phyloP scores from a whole-genome alignment of 1,139 yeast genomes.

The Pichia sp. region DNA sequence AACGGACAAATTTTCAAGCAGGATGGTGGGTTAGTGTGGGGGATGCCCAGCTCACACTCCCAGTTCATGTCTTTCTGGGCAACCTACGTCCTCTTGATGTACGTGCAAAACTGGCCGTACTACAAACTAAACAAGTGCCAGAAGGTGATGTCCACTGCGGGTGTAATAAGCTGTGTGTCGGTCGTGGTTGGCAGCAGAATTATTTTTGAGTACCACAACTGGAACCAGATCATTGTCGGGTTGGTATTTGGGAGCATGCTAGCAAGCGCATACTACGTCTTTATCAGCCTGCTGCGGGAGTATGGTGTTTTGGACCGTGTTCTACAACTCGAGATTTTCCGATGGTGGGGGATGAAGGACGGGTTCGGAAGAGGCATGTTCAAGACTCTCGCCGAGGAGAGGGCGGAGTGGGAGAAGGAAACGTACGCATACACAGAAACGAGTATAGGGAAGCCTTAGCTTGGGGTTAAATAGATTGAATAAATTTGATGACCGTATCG shows the following conservation, averaged over 20 bases:
- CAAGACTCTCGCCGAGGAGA: slow-evolving; percentile 22
- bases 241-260: slow-evolving; percentile 53
- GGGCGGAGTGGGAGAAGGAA: slow-evolving; percentile 24
- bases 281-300: slow-evolving; percentile 51
- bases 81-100: slow-evolving; percentile 55
- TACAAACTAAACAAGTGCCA: neutral
- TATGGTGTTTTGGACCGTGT: slow-evolving; percentile 59
- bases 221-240: slow-evolving; percentile 73
- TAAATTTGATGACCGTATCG: slow-evolving; percentile 17
- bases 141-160: slow-evolving; percentile 14
- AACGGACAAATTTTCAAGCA: slow-evolving; percentile 39
- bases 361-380: slow-evolving; percentile 21
- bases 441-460: neutral
- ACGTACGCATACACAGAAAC: neutral
- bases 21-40: slow-evolving; percentile 43
- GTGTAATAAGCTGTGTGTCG: slow-evolving; percentile 9
- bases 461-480: slow-evolving; percentile 6
- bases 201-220: slow-evolving; percentile 72
- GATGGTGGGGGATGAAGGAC: slow-evolving; percentile 53
- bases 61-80: slow-evolving; percentile 91
- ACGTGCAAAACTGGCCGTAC: slow-evolving; percentile 35
- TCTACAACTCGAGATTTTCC: slow-evolving; percentile 45
- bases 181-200: slow-evolving; percentile 72
- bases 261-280: slow-evolving; percentile 56
- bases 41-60: slow-evolving; percentile 97